Evolutionary conservation across 805 yeast genomes (phyloP).

Genomic region (Ogataea degrootiae): DNA sequence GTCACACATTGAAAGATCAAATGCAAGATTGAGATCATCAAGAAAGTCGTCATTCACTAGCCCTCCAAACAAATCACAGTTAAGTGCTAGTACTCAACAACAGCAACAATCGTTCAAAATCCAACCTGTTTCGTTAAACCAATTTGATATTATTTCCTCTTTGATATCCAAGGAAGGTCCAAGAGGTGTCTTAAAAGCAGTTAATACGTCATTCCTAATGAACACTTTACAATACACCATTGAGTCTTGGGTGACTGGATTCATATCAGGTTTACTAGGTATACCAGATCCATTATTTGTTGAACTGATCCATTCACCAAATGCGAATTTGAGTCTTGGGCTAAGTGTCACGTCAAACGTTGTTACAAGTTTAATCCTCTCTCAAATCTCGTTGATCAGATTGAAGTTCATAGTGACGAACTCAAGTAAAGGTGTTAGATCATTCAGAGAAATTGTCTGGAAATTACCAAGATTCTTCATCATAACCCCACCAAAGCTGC

Average conservation of each 20-base stretch:
- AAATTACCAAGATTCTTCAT: slow-evolving; percentile 38
- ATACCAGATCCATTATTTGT: slow-evolving; percentile 88
- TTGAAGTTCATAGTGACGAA: slow-evolving; percentile 67
- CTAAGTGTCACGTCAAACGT: slow-evolving; percentile 70
- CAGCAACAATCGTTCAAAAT: slow-evolving; percentile 25
- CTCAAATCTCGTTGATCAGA: slow-evolving; percentile 79
- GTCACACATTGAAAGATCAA: slow-evolving; percentile 28
- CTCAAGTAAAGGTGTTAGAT: slow-evolving; percentile 42
- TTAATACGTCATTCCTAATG: slow-evolving; percentile 74
- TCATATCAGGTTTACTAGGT: slow-evolving; percentile 72
- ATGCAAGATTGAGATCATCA: background rate
- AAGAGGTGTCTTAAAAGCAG: slow-evolving; percentile 66
- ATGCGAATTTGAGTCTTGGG: slow-evolving; percentile 62
- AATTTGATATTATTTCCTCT: slow-evolving; percentile 60
- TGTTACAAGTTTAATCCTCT: slow-evolving; percentile 62
- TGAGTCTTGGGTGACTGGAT: slow-evolving; percentile 90
- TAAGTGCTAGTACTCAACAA: background rate
- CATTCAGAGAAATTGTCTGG: slow-evolving; percentile 65
- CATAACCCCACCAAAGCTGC: slow-evolving; percentile 48
- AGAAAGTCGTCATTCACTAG: background rate
- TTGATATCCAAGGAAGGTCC: slow-evolving; percentile 67
- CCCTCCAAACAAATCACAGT: background rate
- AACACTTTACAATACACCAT: slow-evolving; percentile 70
- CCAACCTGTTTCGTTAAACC: slow-evolving; percentile 56
- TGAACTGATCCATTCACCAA: slow-evolving; percentile 75